Percentiles rank a stretch among this genome's conserved stretches.
phyloP scores from a whole-genome alignment of 208 protist genomes.

The Leishmania gerbilli region DNA sequence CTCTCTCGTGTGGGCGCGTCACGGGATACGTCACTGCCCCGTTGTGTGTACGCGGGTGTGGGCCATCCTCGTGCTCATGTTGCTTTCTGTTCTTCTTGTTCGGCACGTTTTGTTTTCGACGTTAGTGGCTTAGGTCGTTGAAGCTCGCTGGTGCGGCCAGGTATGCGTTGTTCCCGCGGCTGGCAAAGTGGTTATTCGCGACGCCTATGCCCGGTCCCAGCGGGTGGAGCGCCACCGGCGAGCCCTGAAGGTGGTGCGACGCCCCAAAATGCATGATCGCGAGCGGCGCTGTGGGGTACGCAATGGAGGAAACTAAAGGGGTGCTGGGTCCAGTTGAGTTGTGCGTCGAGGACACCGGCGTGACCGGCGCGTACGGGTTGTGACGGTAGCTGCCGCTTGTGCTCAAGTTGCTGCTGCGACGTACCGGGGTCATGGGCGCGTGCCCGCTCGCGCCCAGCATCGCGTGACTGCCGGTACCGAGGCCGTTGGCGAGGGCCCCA shows the following conservation, averaged over 20 bases:
- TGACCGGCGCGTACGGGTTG: conserved; percentile 70
- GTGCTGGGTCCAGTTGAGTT: conserved; percentile 34
- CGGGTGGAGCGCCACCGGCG: conserved; percentile 3
- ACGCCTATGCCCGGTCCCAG: conserved; percentile 5
- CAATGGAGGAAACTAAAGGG: conserved; percentile 13
- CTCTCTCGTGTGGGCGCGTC: background rate
- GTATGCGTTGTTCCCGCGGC: conserved; percentile 17
- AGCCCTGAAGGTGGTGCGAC: conserved; percentile 18
- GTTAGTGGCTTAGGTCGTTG: background rate
- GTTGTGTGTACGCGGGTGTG: background rate
- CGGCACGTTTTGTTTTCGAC: background rate
- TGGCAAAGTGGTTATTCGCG: conserved; percentile 29
- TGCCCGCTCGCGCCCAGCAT: conserved; percentile 16
- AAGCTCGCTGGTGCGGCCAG: conserved; percentile 9
- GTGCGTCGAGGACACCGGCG: conserved; percentile 38
- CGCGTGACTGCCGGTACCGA: conserved; percentile 7
- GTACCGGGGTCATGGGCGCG: conserved; percentile 32
- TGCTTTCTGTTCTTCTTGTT: background rate
- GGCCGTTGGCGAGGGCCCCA: conserved; percentile 6
- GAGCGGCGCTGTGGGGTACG: conserved; percentile 14
- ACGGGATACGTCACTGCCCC: background rate
- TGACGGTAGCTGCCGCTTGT: conserved; percentile 53
- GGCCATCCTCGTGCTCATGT: background rate
- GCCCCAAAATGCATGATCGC: conserved; percentile 28
- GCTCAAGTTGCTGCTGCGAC: conserved; percentile 45